phyloP scores from a whole-genome alignment of 2,329 filamentous ascomycete genomes.

The Epichloe gansuensis region DNA sequence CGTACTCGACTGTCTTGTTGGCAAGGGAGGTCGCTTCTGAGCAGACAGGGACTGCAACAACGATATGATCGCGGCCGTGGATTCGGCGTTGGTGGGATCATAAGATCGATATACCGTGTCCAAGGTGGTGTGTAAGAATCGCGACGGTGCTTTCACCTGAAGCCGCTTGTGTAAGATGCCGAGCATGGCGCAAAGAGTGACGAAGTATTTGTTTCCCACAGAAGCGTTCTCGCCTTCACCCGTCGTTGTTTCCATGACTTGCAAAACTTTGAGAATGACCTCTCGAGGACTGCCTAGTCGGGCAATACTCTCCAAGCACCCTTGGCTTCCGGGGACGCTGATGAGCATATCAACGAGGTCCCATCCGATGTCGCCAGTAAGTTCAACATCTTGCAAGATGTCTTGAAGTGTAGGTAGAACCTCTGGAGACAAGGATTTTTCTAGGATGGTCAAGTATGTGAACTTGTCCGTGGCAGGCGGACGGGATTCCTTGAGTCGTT shows the following conservation, averaged over 20 bases:
- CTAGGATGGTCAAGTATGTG: slow-evolving; percentile 68
- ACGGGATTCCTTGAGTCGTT: slow-evolving; percentile 35
- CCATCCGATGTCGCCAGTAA: slow-evolving; percentile 73
- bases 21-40: slow-evolving; percentile 51
- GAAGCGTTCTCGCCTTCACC: slow-evolving; percentile 25
- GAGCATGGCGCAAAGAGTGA: slow-evolving; percentile 58
- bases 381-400: slow-evolving; percentile 52
- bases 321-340: slow-evolving; percentile 52
- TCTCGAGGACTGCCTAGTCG: slow-evolving; percentile 69
- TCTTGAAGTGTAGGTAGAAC: slow-evolving; percentile 56
- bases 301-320: slow-evolving; percentile 62
- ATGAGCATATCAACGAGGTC: slow-evolving; percentile 68
- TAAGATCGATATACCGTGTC: slow-evolving; percentile 59
- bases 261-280: slow-evolving; percentile 69
- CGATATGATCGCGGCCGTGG: slow-evolving; percentile 57
- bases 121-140: slow-evolving; percentile 67
- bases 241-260: slow-evolving; percentile 48
- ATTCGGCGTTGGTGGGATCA: slow-evolving; percentile 49
- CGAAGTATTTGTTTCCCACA: slow-evolving; percentile 41
- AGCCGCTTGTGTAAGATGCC: slow-evolving; percentile 62
- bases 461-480: slow-evolving; percentile 51
- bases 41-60: slow-evolving; percentile 58
- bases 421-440: slow-evolving; percentile 57
- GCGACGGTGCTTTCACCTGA: slow-evolving; percentile 64
- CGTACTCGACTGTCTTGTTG: slow-evolving; percentile 45